A percentile compares a stretch with the other conserved stretches of the same genome.
phyloP scores from a whole-genome alignment of 1,284 basidiomycete species.

The Rhodotorula sp. region DNA sequence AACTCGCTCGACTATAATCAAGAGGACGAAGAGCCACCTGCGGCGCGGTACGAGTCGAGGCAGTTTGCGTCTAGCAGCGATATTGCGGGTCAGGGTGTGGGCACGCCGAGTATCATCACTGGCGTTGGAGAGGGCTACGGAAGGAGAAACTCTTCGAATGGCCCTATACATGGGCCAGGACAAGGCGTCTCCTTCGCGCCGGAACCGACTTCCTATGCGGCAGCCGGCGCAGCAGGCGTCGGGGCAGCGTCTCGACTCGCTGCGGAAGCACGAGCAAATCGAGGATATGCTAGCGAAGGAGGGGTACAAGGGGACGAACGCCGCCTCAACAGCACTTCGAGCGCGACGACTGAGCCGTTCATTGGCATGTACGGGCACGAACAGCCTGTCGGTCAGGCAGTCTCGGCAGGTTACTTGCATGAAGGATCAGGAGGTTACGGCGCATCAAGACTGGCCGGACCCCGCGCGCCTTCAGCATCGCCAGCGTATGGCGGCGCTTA shows the following conservation, averaged over 20 bases:
- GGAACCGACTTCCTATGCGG: constrained; percentile 2
- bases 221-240: not conserved
- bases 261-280: constrained; percentile 19
- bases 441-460: not conserved
- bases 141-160: constrained; percentile 15
- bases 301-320: not conserved
- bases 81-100: not conserved
- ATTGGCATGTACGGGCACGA: constrained; percentile 12
- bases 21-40: not conserved
- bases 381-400: not conserved
- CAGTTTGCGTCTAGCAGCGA: not conserved
- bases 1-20: constrained; percentile 1
- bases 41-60: constrained; percentile 1
- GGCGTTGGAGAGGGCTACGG: constrained; percentile 39
- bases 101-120: constrained; percentile 19
- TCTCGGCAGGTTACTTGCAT: not conserved
- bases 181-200: constrained; percentile 12
- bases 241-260: constrained; percentile 17
- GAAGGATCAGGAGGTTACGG: not conserved
- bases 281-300: constrained; percentile 7
- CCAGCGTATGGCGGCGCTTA: constrained; percentile 6
- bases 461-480: not conserved
- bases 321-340: not conserved
- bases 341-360: constrained; percentile 3
- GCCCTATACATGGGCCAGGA: no score